Base-by-base conservation (phyloP, 164 flowering plant species). In the Liquidambar formosana region DNA sequence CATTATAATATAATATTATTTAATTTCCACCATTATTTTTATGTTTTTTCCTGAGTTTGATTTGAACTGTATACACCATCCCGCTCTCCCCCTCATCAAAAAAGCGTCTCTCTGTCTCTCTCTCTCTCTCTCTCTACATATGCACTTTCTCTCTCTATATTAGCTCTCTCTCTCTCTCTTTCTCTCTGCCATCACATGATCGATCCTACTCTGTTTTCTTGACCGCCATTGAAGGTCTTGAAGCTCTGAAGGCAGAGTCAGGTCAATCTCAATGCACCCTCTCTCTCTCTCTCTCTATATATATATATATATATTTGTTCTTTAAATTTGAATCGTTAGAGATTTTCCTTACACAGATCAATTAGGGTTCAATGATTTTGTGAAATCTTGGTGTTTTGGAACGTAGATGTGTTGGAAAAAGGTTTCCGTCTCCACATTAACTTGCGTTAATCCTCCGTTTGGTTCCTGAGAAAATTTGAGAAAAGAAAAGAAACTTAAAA, bases 181-280 rank as follows among this genome's bases (percentile, higher is more conserved):
- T 71, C 70, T 60, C 27, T 46, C 43, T 63, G 54, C 59, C 28
- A 11, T 8, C 4, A 16, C 10, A 33, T 33, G 41, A 33, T n/a
- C 9, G 58, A 26, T 25, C 69, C 72, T 61, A 54, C 69, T 64
- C 72, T 68, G 61, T 59, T 71, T 64, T 71, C 58, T 74, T 61
- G 74, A 53, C 63, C 57, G 61, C 45, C 69, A 62, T 60, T 67
- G 43, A 33, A 52, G 66, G 73, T 48, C 66, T 63, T 62, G 76
- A 75, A 74, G 78, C 77, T 71, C 69, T 12, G 68, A 58, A 47
- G 52, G 66, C 64, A 69, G 62, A 71, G 60, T 49, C 68, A 65
- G 81, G 73, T 73, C 43, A 41, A 69, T 43, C 49, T 67, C 11
- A 10, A 43, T 16, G 5, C n/a, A 22, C 18, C 14, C n/a, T n/a